Percentiles rank a stretch among this genome's conserved stretches.
These are phyloP conservation scores for Pseudofabraea citricarpa DNA, from an alignment of 2,329 filamentous ascomycete genomes.

Conservation along the genomic window DNA sequence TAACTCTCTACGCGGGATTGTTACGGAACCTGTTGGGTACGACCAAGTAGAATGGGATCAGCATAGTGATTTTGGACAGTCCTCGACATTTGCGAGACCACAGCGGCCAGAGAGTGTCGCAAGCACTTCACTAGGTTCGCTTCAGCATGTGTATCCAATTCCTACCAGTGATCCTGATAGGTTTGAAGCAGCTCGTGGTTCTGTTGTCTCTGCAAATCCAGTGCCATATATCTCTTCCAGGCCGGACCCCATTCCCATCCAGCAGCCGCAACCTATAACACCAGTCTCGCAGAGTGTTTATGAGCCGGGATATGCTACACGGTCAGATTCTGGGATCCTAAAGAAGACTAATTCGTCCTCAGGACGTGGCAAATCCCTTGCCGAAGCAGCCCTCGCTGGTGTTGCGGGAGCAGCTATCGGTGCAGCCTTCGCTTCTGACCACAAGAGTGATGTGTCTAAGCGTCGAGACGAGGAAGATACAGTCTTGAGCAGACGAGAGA, in stretches of 20 bases:
- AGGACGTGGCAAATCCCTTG: conserved; percentile 34
- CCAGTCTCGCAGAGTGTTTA: conserved; percentile 69
- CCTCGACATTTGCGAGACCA: conserved; percentile 6
- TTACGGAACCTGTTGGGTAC: conserved; percentile 53
- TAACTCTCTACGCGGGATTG: conserved; percentile 54
- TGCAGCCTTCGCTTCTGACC: conserved; percentile 38
- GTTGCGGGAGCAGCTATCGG: conserved; percentile 45
- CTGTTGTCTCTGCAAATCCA: conserved; percentile 39
- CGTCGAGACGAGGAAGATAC: conserved; percentile 8
- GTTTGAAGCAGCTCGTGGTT: conserved; percentile 53
- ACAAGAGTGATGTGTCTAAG: conserved; percentile 22
- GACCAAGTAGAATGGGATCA: conserved; percentile 32
- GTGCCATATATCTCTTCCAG: conserved; percentile 38
- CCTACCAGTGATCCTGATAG: conserved; percentile 59
- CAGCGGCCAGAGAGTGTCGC: conserved; percentile 28
- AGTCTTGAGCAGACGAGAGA: conserved; percentile 14
- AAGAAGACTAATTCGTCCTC: conserved; percentile 23
- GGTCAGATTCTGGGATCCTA: conserved; percentile 18
- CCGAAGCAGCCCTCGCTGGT: conserved; percentile 41
- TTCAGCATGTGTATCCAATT: conserved; percentile 63
- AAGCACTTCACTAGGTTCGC: conserved; percentile 31
- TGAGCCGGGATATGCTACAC: conserved; percentile 37
- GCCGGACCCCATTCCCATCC: conserved; percentile 63
- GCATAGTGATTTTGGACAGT: conserved; percentile 24
- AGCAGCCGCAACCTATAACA: conserved; percentile 76